Evolutionary conservation across 31 red algal species (phyloP), one percentile per base, ranked within the genome.

Genomic region (Endocladia muricata): DNA sequence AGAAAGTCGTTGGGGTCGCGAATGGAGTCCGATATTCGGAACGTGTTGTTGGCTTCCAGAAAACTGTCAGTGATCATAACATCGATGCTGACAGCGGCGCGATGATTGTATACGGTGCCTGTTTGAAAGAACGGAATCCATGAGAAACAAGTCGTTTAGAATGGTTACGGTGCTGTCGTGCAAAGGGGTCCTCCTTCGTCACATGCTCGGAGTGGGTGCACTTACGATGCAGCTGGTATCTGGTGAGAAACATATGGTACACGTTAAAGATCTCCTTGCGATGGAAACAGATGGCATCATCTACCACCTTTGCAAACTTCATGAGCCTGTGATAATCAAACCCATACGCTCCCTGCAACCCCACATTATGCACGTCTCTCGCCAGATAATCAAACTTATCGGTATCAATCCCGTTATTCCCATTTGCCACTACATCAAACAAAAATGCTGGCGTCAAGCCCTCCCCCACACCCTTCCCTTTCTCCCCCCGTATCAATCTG

Each of bases 341-440:
- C 41, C 93, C 93, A 51, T 80, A 89, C n/a, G 83, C 74, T 17
- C 92, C 59, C 33, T 77, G 83, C 34, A 93, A 80, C 3, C 77
- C 86, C 33, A 82, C 48, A 49, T 79, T 81, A 48, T 88, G 79
- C n/a, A 78, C 83, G 61, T 96, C 94, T 49, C 97, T 74, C 7
- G 91, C 80, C 11, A 99, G 63, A 74, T 99, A 99, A 76, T 99
- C 97, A 37, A 99, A 88, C 71, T 96, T 96, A 62, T 99, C 97
- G 1, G 89, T 88, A 69, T 99, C 97, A 32, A 96, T 81, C 28
- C 93, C 92, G 1, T 66, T 82, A n/a, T 51, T 65, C 13, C 70
- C 40, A 38, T 99, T 99, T 26, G 93, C 82, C 21, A 99, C 97
- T 21, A 96, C 58, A 17, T 91, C 77, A 52, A 70, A 94, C 40